Evolutionary conservation across 1,139 yeast species (phyloP), one percentile per base, ranked within the genome.

Genomic region (Saccharomyces hybrid): DNA sequence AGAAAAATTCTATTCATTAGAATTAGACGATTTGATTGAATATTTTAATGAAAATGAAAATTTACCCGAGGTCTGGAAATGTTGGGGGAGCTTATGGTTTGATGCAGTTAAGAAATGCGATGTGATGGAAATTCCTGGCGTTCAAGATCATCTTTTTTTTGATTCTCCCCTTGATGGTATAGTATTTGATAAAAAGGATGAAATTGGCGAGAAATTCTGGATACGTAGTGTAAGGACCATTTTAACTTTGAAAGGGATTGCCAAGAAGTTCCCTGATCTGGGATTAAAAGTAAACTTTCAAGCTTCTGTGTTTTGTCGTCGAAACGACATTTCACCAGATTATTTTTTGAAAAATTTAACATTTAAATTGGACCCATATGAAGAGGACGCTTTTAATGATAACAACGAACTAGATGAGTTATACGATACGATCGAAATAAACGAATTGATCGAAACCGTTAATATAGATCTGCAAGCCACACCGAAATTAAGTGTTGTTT

Each of bases 41-140:
- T 65, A 73, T 58, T 83, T 82, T 64, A 75, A 80, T 56, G 74
- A 77, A 47, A 76, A 81, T 65, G 91, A 85, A 66, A 78, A 75
- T 49, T 71, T 86, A 53, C 82, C 87, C 46, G 95, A 86, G 69
- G 86, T 83, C 25, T 85, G 91, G 90, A 83, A 83, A 65, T 83
- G 90, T 64, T 85, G 93, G 90, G 95, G 95, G 2, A 81, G 89
- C 0, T 69, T 86, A 47, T 86, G 93, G 91, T 86, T 82, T 70
- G 91, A 86, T 67, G 58, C 59, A n/a, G 60, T 69, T 42, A 61
- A 62, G 48, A 74, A 75, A 48, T 71, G 84, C 48, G 70, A 74
- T 3, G 85, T 82, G 8, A 71, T 76, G 48, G 76, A 73, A 52
- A 76, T 77, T 47, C 81, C 86, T 4, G 90, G 91, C 4, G 80